Evolutionary conservation across 176 grass and related monocot genomes (phyloP).

Genomic region (Pharus latifolius): DNA sequence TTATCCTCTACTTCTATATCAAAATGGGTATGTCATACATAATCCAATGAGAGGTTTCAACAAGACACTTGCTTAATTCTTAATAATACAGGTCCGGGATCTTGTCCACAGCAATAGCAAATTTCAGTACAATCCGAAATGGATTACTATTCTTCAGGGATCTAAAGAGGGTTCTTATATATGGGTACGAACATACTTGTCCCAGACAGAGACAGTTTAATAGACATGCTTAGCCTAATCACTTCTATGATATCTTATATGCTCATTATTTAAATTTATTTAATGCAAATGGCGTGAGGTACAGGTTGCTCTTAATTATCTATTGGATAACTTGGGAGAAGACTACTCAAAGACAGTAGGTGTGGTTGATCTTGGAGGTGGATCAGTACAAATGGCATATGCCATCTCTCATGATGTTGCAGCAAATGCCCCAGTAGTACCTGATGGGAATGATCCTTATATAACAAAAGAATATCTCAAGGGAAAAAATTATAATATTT

Average conservation of each 20-base stretch:
- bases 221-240: too few relatives aligned
- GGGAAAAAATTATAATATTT: conserved; percentile 35
- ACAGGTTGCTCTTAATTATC: conserved; percentile 51
- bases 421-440: conserved; percentile 6
- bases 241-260: too few relatives aligned
- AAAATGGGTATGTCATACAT: neutral
- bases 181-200: conserved; percentile 10
- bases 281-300: neutral
- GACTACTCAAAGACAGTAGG: conserved; percentile 33
- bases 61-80: neutral
- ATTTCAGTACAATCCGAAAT: conserved; percentile 14
- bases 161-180: conserved; percentile 33
- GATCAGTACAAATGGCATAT: conserved; percentile 43
- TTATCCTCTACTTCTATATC: neutral
- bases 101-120: conserved; percentile 20
- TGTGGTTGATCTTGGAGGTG: conserved; percentile 38
- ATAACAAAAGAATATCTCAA: conserved; percentile 24
- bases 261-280: neutral
- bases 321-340: conserved; percentile 23
- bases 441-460: conserved; percentile 18
- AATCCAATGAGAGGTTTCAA: neutral
- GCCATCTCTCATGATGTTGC: conserved; percentile 28
- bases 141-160: conserved; percentile 18
- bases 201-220: neutral
- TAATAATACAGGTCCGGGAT: conserved; percentile 7